Evolutionary conservation across 1,139 yeast species (phyloP).

Genomic region (Candida sanyaensis): DNA sequence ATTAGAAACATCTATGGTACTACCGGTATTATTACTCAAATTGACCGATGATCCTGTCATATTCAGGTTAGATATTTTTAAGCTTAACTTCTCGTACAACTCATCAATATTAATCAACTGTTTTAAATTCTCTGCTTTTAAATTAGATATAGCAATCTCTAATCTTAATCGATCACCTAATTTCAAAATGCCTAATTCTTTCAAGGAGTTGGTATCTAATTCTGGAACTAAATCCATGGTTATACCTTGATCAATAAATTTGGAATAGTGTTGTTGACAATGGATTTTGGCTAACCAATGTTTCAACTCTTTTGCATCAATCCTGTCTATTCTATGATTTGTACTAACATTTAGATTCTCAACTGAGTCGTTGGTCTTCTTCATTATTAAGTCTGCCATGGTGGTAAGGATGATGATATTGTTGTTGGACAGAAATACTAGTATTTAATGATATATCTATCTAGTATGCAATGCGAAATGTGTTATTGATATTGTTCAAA

Average conservation of each 20-base stretch:
- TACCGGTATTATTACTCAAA: slow-evolving; percentile 3
- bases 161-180: slow-evolving; percentile 82
- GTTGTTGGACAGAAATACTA: not conserved
- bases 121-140: slow-evolving; percentile 40
- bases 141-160: slow-evolving; percentile 51
- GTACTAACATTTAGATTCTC: not conserved
- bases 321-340: slow-evolving; percentile 2
- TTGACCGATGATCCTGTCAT: not conserved
- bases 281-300: slow-evolving; percentile 38
- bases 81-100: slow-evolving; percentile 16
- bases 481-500: not conserved
- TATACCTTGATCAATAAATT: slow-evolving; percentile 53
- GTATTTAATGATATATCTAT: too few species aligned
- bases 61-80: slow-evolving; percentile 3
- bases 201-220: slow-evolving; percentile 67
- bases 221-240: slow-evolving; percentile 60
- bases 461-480: not conserved
- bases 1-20: slow-evolving; percentile 12
- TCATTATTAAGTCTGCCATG: not conserved
- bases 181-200: slow-evolving; percentile 71
- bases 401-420: not conserved
- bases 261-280: slow-evolving; percentile 38
- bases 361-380: not conserved
- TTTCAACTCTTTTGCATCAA: slow-evolving; percentile 26
- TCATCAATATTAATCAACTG: slow-evolving; percentile 34